Evolutionary conservation across 331 rosid genomes (phyloP).

Genomic region (Phaseolus coccineus): DNA sequence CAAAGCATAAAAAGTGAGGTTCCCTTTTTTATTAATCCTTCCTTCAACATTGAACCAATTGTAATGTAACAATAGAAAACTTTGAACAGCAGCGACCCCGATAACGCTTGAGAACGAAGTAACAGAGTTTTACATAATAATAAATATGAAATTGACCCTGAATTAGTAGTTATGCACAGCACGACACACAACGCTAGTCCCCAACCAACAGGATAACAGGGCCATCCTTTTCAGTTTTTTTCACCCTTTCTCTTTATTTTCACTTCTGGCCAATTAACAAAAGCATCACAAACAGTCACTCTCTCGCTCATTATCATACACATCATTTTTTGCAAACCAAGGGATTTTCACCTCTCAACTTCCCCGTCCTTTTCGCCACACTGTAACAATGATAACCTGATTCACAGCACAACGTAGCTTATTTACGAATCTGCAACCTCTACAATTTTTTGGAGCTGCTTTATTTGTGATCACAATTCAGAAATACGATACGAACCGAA

Average conservation of each 20-base stretch:
- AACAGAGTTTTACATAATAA: slow-evolving; percentile 48
- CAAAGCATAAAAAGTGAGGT: slow-evolving; percentile 31
- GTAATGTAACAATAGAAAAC: slow-evolving; percentile 49
- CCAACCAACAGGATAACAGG: slow-evolving; percentile 55
- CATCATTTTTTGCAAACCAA: slow-evolving; percentile 25
- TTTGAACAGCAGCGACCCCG: slow-evolving; percentile 57
- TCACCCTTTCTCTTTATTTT: slow-evolving; percentile 24
- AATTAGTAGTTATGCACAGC: slow-evolving; percentile 46
- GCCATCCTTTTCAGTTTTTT: slow-evolving; percentile 54
- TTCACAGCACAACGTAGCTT: slow-evolving; percentile 31
- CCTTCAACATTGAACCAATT: slow-evolving; percentile 52
- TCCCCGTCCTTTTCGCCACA: slow-evolving; percentile 50
- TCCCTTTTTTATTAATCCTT: slow-evolving; percentile 37
- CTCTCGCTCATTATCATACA: slow-evolving; percentile 35
- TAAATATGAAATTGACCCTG: slow-evolving; percentile 38
- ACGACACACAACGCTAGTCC: slow-evolving; percentile 46
- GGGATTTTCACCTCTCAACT: slow-evolving; percentile 46
- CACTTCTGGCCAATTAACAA: slow-evolving; percentile 10
- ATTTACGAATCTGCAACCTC: slow-evolving; percentile 45
- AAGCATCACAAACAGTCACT: slow-evolving; percentile 33
- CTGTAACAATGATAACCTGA: slow-evolving; percentile 33
- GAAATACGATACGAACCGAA: slow-evolving; percentile 10
- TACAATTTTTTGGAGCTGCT: slow-evolving; percentile 32
- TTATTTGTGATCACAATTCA: slow-evolving; percentile 27
- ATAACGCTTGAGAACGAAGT: slow-evolving; percentile 74